phyloP scores from a whole-genome alignment of 1,284 basidiomycete species.

The Ganoderma sinense region DNA sequence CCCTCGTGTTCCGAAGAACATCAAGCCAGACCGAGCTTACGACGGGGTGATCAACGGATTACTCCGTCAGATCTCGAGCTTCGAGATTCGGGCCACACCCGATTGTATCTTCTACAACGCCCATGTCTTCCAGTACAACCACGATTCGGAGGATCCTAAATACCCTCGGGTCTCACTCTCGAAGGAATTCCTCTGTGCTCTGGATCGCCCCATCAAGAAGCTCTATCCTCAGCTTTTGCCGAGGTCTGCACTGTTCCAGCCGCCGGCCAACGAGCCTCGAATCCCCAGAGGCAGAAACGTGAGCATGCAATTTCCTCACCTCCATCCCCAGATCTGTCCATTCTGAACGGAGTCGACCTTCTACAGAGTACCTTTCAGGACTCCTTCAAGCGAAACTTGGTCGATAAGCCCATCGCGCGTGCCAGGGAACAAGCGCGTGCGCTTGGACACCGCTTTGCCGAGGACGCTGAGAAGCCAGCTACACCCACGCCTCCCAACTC shows the following conservation, averaged over 20 bases:
- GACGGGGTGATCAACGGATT: background rate
- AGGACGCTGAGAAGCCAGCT: background rate
- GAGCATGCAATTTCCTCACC: background rate
- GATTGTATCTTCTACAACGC: background rate
- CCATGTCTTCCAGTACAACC: background rate
- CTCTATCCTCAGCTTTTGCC: background rate
- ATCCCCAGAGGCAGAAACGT: background rate
- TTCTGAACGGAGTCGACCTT: background rate
- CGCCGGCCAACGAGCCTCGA: background rate
- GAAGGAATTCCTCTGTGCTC: background rate
- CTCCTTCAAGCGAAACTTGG: background rate
- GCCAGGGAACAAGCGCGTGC: background rate
- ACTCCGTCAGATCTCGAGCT: background rate
- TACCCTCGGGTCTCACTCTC: background rate
- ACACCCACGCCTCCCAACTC: background rate
- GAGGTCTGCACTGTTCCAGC: background rate
- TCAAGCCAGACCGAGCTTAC: background rate
- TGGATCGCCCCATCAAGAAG: background rate
- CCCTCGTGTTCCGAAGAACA: background rate
- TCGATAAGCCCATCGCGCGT: background rate
- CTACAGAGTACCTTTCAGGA: background rate
- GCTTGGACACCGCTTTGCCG: background rate
- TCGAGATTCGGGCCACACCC: background rate
- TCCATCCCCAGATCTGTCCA: background rate
- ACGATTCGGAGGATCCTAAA: background rate